Conservation (phyloP, 1,139 yeast genomes). For the Arxiozyma heterogenica region DNA sequence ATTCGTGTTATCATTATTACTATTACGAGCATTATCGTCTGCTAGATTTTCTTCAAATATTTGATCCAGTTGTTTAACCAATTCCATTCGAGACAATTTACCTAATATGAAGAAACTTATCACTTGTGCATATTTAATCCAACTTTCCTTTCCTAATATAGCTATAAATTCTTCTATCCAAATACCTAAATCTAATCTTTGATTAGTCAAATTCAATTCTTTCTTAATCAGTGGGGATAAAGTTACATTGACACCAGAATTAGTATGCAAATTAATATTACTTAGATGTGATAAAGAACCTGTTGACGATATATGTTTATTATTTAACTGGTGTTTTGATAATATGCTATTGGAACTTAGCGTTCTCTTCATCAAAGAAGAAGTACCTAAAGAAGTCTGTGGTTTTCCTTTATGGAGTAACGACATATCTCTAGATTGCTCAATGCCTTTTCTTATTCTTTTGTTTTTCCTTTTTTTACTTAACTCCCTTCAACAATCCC, state of each 20-base stretch:
- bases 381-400: background rate
- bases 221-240: conserved; percentile 1
- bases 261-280: background rate
- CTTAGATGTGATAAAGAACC: background rate
- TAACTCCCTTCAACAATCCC: background rate
- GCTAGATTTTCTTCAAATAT: conserved; percentile 14
- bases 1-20: background rate
- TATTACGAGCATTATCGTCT: background rate
- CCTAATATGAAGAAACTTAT: conserved; percentile 72
- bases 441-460: background rate
- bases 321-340: background rate
- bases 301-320: background rate
- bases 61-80: conserved; percentile 31
- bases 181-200: conserved; percentile 61
- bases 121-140: conserved; percentile 83
- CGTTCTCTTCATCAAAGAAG: background rate
- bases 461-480: background rate
- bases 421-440: background rate
- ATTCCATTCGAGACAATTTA: conserved; percentile 65
- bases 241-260: background rate
- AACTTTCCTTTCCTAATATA: conserved; percentile 54
- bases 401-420: conserved; percentile 2
- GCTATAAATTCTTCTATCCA: conserved; percentile 68
- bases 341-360: background rate
- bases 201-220: conserved; percentile 15